Conservation (phyloP, 2,329 filamentous ascomycete genomes). For the Paracamarosporium sp. region DNA sequence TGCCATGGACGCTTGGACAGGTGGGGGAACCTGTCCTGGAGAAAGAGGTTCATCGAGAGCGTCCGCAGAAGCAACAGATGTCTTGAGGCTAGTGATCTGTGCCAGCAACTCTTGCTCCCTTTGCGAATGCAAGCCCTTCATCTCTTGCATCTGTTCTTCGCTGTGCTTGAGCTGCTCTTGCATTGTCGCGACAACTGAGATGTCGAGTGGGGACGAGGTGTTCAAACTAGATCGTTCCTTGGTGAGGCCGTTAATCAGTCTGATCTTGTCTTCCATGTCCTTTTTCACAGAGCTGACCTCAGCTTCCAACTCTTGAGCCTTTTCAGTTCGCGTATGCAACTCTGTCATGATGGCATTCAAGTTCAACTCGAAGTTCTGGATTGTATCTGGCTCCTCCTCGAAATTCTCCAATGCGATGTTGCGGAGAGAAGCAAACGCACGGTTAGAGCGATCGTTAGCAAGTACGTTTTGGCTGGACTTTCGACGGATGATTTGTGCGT, state of each 20-base stretch:
- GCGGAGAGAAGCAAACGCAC: conserved; percentile 86
- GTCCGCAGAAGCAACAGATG: conserved; percentile 51
- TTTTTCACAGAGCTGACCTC: conserved; percentile 85
- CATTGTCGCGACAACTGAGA: conserved; percentile 85
- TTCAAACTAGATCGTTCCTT: conserved; percentile 92
- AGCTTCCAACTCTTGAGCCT: conserved; percentile 86
- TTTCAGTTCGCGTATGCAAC: conserved; percentile 82
- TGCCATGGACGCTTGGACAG: conserved; percentile 11
- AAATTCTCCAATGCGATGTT: conserved; percentile 90
- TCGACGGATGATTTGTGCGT: conserved; percentile 82
- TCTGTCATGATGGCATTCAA: conserved; percentile 93
- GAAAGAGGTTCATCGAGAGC: conserved; percentile 25
- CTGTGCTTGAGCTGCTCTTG: conserved; percentile 87
- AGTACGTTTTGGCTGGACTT: conserved; percentile 92
- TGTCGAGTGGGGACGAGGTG: conserved; percentile 80
- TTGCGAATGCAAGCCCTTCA: conserved; percentile 74
- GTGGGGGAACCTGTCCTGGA: conserved; percentile 17
- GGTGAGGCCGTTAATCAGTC: conserved; percentile 91
- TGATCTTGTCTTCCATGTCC: conserved; percentile 97
- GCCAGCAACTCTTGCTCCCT: conserved; percentile 77
- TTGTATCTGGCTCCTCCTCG: conserved; percentile 78
- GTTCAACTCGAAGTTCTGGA: conserved; percentile 93
- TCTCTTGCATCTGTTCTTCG: conserved; percentile 75
- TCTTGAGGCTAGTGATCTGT: conserved; percentile 73
- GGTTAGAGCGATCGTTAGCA: conserved; percentile 86